Percentiles rank a stretch among this genome's conserved stretches.
Conservation (phyloP, 768 basidiomycete species). For the Amanita jacksonii region DNA sequence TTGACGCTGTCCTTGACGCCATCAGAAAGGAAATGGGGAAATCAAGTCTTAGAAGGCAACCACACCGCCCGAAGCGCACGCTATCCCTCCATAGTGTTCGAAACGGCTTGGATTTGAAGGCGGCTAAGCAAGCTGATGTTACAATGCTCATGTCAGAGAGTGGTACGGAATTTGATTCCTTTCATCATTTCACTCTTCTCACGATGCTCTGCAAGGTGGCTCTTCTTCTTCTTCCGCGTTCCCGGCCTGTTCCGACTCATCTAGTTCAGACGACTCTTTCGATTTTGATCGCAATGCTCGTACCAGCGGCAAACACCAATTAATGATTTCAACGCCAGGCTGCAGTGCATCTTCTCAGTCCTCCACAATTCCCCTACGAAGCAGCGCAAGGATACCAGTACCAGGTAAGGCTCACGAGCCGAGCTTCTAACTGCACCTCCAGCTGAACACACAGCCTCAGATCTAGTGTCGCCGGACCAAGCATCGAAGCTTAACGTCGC, state of each 20-base stretch:
- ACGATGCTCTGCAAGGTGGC: not conserved
- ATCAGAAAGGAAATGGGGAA: constrained; percentile 43
- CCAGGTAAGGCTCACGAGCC: too few species aligned
- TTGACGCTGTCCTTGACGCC: constrained; percentile 78
- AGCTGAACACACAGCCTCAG: too few species aligned
- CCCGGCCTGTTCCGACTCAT: constrained; percentile 13
- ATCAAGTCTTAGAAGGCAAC: not conserved
- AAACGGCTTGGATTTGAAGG: too few species aligned
- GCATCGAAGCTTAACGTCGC: too few species aligned
- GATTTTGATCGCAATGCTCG: constrained; percentile 10
- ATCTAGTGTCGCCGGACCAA: too few species aligned
- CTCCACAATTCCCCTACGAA: not conserved
- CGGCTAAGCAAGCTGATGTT: too few species aligned
- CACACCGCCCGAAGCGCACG: not conserved
- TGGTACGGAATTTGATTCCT: not conserved
- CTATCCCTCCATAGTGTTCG: too few species aligned
- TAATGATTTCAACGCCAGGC: constrained; percentile 15
- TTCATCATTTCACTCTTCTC: not conserved
- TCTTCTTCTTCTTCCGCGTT: constrained; percentile 6
- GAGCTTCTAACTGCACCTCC: too few species aligned
- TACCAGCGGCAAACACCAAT: constrained; percentile 16
- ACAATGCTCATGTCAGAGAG: not conserved
- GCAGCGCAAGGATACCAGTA: too few species aligned
- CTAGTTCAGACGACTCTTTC: constrained; percentile 14
- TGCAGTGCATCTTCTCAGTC: not conserved